Base-by-base conservation (phyloP, 306 rosid genomes). In the Cicer pinnatifidum region DNA sequence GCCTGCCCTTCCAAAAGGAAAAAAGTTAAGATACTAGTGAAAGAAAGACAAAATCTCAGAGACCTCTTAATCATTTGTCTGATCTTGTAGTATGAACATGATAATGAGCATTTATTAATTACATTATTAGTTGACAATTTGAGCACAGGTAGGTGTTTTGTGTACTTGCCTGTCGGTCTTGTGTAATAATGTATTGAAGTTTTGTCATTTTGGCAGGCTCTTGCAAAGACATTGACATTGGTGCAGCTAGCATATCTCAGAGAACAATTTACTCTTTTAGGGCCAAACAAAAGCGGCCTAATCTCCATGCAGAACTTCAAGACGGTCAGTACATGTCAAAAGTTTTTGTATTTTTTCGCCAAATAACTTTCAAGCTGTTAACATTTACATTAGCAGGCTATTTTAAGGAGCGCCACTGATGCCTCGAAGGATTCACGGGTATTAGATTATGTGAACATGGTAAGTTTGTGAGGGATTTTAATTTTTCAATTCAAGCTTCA, bases 291-390 rank as follows among this genome's bases (percentile, higher is more conserved):
- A 85, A 89, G 81, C 19, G 98, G 98, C 48, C 45, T 82, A 75
- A 90, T 93, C 77, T 87, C 96, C 38, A 90, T 93, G 96, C 96
- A 90, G 82, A 89, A 89, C 84, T 89, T 93, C 82, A 92, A 92
- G 89, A 87, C 65, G 77, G 98, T 90, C 37, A 82, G 89, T 76
- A 33, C 68, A 13, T 74, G 65, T 39, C 17, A 9, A 38, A 43
- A 52, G 38, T 16, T 66, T 6, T 9, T 47, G 13, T n/a, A n/a
- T 11, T 67, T 40, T 41, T 63, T 37, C 53, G 19, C 51, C 46
- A 61, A 70, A 54, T 78, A 65, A 61, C 52, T 74, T 47, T 59
- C 43, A 67, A 44, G 71, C 45, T 45, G 54, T 73, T 82, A 45
- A 79, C 72, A 41, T 76, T 28, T 66, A 71, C 43, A n/a, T 80